Percentiles rank a stretch among this genome's conserved stretches.
Evolutionary conservation across 768 basidiomycete genomes (phyloP).

Genomic region (Mycena olivaceomarginata): DNA sequence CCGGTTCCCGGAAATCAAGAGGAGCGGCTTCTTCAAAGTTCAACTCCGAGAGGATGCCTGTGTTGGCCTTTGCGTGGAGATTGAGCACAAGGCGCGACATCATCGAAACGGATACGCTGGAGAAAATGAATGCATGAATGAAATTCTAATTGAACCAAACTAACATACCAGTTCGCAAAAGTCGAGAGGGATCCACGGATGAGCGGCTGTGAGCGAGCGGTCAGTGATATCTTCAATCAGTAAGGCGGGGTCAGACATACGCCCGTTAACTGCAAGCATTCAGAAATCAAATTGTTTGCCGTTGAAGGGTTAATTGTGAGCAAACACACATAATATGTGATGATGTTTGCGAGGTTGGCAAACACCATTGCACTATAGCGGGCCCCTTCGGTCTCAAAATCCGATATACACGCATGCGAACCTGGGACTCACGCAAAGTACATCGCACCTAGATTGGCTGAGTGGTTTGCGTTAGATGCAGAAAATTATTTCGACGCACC

Average conservation of each 20-base stretch:
- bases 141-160: not conserved
- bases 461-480: not conserved
- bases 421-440: not conserved
- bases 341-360: not conserved
- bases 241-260: not conserved
- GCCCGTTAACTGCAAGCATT: not conserved
- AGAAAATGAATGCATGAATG: not conserved
- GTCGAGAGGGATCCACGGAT: conserved; percentile 5
- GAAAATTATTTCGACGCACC: not conserved
- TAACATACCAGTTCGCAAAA: conserved; percentile 11
- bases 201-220: too few species aligned
- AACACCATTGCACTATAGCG: conserved; percentile 1
- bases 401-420: not conserved
- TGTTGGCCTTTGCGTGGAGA: conserved; percentile 1
- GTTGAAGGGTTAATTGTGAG: not conserved
- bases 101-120: conserved; percentile 5
- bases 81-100: conserved; percentile 17
- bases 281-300: not conserved
- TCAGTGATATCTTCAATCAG: too few species aligned
- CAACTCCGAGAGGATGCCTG: conserved; percentile 9
- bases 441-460: not conserved
- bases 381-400: not conserved
- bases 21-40: not conserved
- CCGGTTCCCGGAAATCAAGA: not conserved
- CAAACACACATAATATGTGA: not conserved